A percentile compares a stretch with the other conserved stretches of the same genome.
phyloP scores from a whole-genome alignment of 208 protist genomes.

The Crithidia sp. region DNA sequence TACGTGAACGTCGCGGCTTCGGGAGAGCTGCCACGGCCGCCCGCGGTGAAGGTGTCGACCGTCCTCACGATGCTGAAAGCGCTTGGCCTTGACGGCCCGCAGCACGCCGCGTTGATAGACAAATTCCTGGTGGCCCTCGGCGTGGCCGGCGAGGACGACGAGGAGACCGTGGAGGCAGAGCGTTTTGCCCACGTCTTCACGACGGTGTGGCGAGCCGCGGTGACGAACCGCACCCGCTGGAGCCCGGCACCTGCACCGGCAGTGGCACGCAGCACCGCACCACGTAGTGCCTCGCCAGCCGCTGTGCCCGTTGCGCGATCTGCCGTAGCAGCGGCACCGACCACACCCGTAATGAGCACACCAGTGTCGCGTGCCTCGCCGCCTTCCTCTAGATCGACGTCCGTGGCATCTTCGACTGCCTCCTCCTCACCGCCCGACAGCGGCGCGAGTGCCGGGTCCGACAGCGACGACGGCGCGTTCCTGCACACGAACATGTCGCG shows the following conservation, averaged over 20 bases:
- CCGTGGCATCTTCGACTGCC: not conserved
- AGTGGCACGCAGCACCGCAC: not conserved
- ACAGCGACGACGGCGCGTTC: conserved; percentile 20
- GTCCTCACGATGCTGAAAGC: conserved; percentile 30
- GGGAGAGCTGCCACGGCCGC: conserved; percentile 14
- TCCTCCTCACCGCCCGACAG: not conserved
- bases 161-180: conserved; percentile 34
- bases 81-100: conserved; percentile 20
- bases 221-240: conserved; percentile 22
- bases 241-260: not conserved
- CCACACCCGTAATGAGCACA: too few relatives aligned
- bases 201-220: conserved; percentile 37
- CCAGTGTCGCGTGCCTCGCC: too few relatives aligned
- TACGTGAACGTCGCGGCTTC: not conserved
- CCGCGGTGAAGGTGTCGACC: conserved; percentile 24
- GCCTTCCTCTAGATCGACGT: too few relatives aligned
- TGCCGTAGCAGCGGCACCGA: too few relatives aligned
- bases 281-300: not conserved
- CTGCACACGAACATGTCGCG: conserved; percentile 23
- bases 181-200: conserved; percentile 56
- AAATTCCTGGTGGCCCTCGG: conserved; percentile 54
- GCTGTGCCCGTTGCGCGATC: too few relatives aligned
- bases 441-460: not conserved
- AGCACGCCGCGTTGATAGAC: conserved; percentile 34
- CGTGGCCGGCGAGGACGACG: conserved; percentile 6